Evolutionary conservation across 495 filamentous ascomycete genomes (phyloP).

Genomic region (Staphylotrichum longicolle): DNA sequence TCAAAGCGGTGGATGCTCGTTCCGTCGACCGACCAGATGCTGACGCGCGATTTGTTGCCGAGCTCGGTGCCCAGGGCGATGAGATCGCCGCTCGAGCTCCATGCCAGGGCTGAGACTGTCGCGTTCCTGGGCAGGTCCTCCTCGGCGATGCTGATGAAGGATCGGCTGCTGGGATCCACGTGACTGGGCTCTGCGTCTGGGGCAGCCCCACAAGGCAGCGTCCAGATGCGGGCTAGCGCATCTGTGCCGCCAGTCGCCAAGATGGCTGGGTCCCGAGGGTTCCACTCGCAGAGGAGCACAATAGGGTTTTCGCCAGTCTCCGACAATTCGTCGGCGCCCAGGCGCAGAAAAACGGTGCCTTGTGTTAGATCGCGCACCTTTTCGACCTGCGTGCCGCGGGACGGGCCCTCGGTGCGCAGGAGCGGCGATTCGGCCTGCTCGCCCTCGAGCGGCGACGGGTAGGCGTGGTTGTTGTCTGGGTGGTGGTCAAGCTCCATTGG

Average conservation of each 20-base stretch:
- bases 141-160: constrained; percentile 43
- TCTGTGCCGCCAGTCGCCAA: constrained; percentile 72
- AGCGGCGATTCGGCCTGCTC: constrained; percentile 55
- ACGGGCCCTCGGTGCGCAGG: constrained; percentile 60
- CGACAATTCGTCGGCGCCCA: constrained; percentile 58
- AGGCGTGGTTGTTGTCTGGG: constrained; percentile 51
- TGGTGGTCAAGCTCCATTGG: constrained; percentile 59
- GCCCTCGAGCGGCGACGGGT: constrained; percentile 55
- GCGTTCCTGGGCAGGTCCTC: constrained; percentile 46
- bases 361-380: constrained; percentile 59
- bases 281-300: constrained; percentile 72
- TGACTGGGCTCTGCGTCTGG: constrained; percentile 45
- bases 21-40: constrained; percentile 67
- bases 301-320: constrained; percentile 50
- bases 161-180: constrained; percentile 42
- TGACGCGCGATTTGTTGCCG: constrained; percentile 61
- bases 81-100: constrained; percentile 63
- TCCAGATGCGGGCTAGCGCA: constrained; percentile 78
- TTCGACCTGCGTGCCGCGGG: constrained; percentile 71
- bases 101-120: constrained; percentile 63
- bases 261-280: constrained; percentile 68
- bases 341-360: constrained; percentile 62
- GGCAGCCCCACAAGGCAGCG: constrained; percentile 55
- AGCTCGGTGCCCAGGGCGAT: constrained; percentile 68
- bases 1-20: constrained; percentile 43